A percentile compares a stretch with the other conserved stretches of the same genome.
Conservation (phyloP, 2,329 filamentous ascomycete species). For the Paracoccidioides brasiliensis region DNA sequence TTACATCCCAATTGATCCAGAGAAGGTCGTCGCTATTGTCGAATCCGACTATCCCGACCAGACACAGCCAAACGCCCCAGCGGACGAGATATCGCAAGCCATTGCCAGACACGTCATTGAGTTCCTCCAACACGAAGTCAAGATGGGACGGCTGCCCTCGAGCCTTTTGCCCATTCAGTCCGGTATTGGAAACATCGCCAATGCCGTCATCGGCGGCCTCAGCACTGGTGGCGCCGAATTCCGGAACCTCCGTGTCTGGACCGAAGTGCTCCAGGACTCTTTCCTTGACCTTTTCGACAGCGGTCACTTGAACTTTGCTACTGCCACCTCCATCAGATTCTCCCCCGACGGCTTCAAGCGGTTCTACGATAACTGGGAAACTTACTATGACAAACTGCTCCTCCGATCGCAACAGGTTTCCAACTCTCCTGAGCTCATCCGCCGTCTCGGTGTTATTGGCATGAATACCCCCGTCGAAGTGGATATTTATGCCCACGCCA, state of each 20-base stretch:
- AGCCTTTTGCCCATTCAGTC: conserved; percentile 73
- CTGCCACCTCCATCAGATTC: conserved; percentile 80
- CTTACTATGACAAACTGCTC: conserved; percentile 68
- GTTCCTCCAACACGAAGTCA: conserved; percentile 74
- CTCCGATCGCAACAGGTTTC: conserved; percentile 79
- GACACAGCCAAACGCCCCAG: conserved; percentile 60
- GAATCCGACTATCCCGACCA: conserved; percentile 74
- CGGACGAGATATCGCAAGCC: conserved; percentile 56
- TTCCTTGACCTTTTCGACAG: conserved; percentile 89
- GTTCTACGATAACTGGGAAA: conserved; percentile 77
- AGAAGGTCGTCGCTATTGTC: conserved; percentile 71
- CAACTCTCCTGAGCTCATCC: conserved; percentile 84
- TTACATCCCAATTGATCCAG: conserved; percentile 70
- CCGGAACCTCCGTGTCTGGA: conserved; percentile 82
- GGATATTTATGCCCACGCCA: conserved; percentile 88
- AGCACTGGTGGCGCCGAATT: conserved; percentile 62
- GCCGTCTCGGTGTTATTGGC: conserved; percentile 72
- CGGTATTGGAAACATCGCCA: conserved; percentile 86
- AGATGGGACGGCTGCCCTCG: conserved; percentile 59
- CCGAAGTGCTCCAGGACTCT: conserved; percentile 81
- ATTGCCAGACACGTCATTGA: conserved; percentile 76
- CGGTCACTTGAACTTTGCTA: conserved; percentile 77
- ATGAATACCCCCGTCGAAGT: conserved; percentile 95
- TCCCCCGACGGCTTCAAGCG: conserved; percentile 81
- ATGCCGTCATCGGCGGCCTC: conserved; percentile 76